Evolutionary conservation across 2,329 filamentous ascomycete species (phyloP).

Genomic region (Aspergillus carbonarius): DNA sequence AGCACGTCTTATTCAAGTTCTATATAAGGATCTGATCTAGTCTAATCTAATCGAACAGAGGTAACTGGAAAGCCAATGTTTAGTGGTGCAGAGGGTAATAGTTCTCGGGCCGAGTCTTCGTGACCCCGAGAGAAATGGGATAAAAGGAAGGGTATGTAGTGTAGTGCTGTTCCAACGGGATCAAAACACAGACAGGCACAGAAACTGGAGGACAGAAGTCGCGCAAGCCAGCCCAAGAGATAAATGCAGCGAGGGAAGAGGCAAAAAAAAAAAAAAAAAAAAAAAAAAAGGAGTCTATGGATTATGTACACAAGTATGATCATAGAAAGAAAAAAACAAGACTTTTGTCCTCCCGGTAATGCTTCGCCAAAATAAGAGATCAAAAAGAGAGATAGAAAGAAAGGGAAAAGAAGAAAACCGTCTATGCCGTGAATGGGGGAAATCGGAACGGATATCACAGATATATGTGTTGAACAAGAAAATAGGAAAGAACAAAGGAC

Average conservation of each 20-base stretch:
- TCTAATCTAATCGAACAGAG: too few species aligned
- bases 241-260: too few species aligned
- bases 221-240: background rate
- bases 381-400: background rate
- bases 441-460: background rate
- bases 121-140: too few species aligned
- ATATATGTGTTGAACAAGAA: background rate
- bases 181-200: background rate
- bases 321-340: conserved; percentile 1
- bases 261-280: too few species aligned
- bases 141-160: too few species aligned
- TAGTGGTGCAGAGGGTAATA: too few species aligned
- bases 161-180: too few species aligned
- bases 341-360: conserved; percentile 12
- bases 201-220: background rate
- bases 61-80: too few species aligned
- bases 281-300: background rate
- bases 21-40: too few species aligned
- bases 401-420: conserved; percentile 5
- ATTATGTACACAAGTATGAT: conserved; percentile 2
- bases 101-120: too few species aligned
- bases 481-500: conserved; percentile 3
- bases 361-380: conserved; percentile 3
- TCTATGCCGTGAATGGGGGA: background rate
- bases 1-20: too few species aligned